These are phyloP conservation scores for Mrakiaceae sp. DNA, from an alignment of 1,284 basidiomycete species.

Conservation along the genomic window DNA sequence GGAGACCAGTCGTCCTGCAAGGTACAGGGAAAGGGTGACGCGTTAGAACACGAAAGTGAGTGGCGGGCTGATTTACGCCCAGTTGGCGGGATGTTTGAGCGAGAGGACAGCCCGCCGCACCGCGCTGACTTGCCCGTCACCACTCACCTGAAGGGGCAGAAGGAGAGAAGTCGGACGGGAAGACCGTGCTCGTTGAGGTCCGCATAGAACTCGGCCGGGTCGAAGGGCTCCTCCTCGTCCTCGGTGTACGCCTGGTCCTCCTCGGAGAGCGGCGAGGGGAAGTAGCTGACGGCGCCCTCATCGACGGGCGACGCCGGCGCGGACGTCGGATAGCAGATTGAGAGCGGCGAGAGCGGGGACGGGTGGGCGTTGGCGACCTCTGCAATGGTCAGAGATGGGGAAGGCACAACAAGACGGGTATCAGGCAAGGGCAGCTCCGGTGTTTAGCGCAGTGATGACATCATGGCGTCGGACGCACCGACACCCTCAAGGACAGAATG, in stretches of 20 bases:
- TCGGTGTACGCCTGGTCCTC: conserved; percentile 1
- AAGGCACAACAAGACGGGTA: not conserved
- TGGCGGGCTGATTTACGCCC: too few relatives aligned
- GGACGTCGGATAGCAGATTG: conserved; percentile 14
- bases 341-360: conserved; percentile 4
- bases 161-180: conserved; percentile 12
- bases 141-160: conserved; percentile 12
- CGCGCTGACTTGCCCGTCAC: too few relatives aligned
- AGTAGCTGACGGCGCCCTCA: not conserved
- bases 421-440: not conserved
- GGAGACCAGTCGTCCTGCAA: conserved; percentile 4
- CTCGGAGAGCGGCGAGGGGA: not conserved
- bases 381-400: not conserved
- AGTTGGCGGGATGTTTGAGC: too few relatives aligned
- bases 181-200: conserved; percentile 16
- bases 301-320: not conserved
- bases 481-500: conserved; percentile 3
- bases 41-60: too few relatives aligned
- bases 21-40: not conserved
- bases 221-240: conserved; percentile 12
- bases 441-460: not conserved
- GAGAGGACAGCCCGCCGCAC: too few relatives aligned
- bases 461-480: conserved; percentile 3
- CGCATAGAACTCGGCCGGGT: conserved; percentile 8
- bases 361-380: not conserved